Evolutionary conservation across 2,329 filamentous ascomycete genomes (phyloP).

Genomic region (Botrytis medusae): DNA sequence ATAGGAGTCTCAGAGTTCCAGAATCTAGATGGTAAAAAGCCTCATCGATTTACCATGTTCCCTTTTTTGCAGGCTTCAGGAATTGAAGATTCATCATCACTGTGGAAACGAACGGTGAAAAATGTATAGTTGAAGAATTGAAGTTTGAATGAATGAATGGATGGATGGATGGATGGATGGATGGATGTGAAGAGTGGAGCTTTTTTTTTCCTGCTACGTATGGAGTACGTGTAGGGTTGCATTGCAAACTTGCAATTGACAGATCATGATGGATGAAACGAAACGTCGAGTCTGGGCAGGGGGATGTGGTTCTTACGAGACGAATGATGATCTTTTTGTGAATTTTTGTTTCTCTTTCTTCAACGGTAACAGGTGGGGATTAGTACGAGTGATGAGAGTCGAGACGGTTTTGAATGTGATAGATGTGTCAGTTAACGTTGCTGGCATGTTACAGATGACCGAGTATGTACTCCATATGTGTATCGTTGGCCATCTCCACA

Average conservation of each 20-base stretch:
- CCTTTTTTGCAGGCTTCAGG: background rate
- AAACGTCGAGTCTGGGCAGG: background rate
- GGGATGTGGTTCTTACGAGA: background rate
- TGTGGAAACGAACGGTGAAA: constrained; percentile 5
- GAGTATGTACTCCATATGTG: background rate
- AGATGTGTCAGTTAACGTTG: background rate
- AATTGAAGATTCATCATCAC: background rate
- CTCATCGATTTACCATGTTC: background rate
- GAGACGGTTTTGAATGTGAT: background rate
- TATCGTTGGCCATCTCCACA: constrained; percentile 11
- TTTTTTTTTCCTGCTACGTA: background rate
- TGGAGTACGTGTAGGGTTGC: background rate
- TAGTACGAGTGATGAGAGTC: background rate
- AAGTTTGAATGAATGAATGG: background rate
- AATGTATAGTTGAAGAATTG: background rate
- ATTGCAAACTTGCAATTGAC: constrained; percentile 6
- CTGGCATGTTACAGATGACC: constrained; percentile 13
- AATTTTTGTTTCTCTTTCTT: background rate
- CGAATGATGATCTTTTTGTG: background rate
- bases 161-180: background rate
- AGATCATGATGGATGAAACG: constrained; percentile 14
- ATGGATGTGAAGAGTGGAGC: constrained; percentile 1
- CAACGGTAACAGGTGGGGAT: background rate
- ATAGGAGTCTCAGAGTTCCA: background rate
- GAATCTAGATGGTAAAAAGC: background rate